These are phyloP conservation scores for Henckelia pumila DNA, from an alignment of 257 asterid species.

Conservation along the genomic window DNA sequence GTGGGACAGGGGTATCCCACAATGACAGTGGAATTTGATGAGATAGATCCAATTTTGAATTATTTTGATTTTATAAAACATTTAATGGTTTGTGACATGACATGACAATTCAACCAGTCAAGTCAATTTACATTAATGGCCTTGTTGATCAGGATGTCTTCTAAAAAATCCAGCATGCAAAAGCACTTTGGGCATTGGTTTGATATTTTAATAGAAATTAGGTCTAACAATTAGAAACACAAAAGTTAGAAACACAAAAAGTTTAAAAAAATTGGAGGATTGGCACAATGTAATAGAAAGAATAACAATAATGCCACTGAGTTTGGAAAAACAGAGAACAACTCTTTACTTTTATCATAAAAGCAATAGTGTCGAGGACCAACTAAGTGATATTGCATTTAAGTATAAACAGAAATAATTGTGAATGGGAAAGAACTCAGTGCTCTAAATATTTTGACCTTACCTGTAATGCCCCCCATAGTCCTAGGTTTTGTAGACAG, in stretches of 20 bases:
- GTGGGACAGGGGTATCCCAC: too few relatives aligned
- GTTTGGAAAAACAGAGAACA: conserved; percentile 1
- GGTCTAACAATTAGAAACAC: neutral
- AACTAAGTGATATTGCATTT: conserved; percentile 4
- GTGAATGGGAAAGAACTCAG: conserved; percentile 9
- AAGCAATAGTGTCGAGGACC: conserved; percentile 17
- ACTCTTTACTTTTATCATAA: conserved; percentile 4
- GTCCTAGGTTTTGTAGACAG: conserved; percentile 81
- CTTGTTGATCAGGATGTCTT: neutral
- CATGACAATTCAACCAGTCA: neutral
- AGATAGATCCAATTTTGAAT: neutral
- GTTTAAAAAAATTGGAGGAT: neutral
- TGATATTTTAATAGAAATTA: neutral
- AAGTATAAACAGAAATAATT: conserved; percentile 12
- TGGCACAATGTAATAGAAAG: conserved; percentile 16
- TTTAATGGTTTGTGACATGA: neutral
- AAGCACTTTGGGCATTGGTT: neutral
- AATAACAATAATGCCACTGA: neutral
- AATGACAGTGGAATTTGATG: neutral
- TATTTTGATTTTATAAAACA: neutral
- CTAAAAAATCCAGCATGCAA: neutral
- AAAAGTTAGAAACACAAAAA: neutral
- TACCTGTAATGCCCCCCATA: conserved; percentile 94
- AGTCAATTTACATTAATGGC: neutral
- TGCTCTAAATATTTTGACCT: conserved; percentile 22